Conservation (phyloP, 1,139 yeast species). For the Wickerhamomyces sp. region DNA sequence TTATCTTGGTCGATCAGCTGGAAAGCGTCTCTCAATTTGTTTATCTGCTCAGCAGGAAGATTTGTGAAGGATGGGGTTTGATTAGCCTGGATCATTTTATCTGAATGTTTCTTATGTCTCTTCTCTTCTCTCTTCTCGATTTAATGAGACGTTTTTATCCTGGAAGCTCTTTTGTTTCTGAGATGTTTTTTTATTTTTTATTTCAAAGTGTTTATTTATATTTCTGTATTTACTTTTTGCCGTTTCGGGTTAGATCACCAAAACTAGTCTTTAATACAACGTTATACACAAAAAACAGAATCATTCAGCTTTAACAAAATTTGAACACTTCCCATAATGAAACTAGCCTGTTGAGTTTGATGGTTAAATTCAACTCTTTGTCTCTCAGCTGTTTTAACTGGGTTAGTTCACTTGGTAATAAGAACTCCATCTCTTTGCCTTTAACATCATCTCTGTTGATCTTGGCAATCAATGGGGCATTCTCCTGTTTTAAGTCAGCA, state of each 20-base stretch:
- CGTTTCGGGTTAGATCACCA: not conserved
- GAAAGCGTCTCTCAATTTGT: constrained; percentile 46
- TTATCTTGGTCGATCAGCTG: constrained; percentile 79
- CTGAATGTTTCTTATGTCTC: too few species aligned
- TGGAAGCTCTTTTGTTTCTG: not conserved
- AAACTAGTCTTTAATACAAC: not conserved
- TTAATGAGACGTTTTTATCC: not conserved
- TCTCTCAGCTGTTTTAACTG: constrained; percentile 60
- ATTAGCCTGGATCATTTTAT: too few species aligned
- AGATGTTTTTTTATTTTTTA: too few species aligned
- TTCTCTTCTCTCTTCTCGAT: not conserved
- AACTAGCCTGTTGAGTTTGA: constrained; percentile 50
- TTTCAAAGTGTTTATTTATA: not conserved
- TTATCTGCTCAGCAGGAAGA: constrained; percentile 30
- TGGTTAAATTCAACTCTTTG: constrained; percentile 49
- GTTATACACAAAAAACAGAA: not conserved
- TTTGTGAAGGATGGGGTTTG: constrained; percentile 5
- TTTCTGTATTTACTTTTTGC: constrained; percentile 5
- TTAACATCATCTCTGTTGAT: constrained; percentile 87
- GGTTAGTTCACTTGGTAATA: constrained; percentile 69
- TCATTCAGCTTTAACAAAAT: constrained; percentile 18
- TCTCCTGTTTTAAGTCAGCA: constrained; percentile 52
- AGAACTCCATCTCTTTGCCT: constrained; percentile 71
- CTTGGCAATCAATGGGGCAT: constrained; percentile 67
- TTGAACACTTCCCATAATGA: constrained; percentile 49